Evolutionary conservation across 768 basidiomycete genomes (phyloP).

Genomic region (Suillus discolor): DNA sequence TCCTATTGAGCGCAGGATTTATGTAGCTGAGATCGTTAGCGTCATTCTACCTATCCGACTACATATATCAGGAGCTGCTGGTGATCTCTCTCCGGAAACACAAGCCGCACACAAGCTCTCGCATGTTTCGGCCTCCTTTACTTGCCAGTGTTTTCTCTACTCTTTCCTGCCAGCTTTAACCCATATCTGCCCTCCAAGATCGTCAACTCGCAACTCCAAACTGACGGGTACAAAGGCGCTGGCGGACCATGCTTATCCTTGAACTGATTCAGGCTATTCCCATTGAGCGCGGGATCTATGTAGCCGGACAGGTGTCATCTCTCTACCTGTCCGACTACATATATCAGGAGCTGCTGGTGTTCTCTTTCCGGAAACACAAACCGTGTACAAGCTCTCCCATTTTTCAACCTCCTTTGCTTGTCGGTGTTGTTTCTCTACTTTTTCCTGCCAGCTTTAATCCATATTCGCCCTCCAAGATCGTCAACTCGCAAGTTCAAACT

Average conservation of each 20-base stretch:
- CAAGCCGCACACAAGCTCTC: neutral
- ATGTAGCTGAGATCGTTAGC: neutral
- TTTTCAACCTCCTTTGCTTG: neutral
- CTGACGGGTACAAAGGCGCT: neutral
- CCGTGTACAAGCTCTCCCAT: neutral
- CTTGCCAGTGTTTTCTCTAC: neutral
- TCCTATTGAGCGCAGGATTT: neutral
- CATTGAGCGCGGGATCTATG: neutral
- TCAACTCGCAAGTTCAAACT: neutral
- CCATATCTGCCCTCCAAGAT: neutral
- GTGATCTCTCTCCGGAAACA: neutral
- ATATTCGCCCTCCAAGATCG: neutral
- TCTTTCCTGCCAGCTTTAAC: neutral
- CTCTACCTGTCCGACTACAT: neutral
- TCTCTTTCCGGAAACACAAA: neutral
- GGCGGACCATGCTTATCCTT: neutral
- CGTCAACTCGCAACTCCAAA: neutral
- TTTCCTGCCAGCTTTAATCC: neutral
- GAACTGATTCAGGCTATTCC: neutral
- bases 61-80: neutral
- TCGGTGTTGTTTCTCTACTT: neutral
- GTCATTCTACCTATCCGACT: too few species aligned
- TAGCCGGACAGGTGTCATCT: too few species aligned
- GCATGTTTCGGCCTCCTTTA: neutral
- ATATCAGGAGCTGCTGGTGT: neutral